Evolutionary conservation across 2,329 filamentous ascomycete genomes (phyloP).

Genomic region (Colletotrichum sidae): DNA sequence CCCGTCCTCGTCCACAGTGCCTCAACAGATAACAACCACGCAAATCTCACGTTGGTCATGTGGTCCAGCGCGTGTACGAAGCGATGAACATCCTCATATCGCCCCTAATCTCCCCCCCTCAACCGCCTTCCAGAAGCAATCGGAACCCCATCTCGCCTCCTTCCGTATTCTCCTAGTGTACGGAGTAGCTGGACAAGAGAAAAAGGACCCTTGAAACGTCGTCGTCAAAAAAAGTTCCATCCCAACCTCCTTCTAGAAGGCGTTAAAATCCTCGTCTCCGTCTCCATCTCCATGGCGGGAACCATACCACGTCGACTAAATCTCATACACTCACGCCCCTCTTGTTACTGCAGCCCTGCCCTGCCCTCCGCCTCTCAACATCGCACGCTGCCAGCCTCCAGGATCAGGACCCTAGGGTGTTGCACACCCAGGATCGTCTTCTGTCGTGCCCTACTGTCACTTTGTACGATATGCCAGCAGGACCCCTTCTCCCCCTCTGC

Average conservation of each 20-base stretch:
- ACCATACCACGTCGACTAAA: not conserved
- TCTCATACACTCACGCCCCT: not conserved
- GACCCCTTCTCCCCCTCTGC: too few relatives aligned
- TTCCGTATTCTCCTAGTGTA: too few relatives aligned
- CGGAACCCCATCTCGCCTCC: too few relatives aligned
- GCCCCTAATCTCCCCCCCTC: too few relatives aligned
- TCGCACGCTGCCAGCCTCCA: not conserved
- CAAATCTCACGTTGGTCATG: too few relatives aligned
- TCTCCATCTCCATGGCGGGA: not conserved
- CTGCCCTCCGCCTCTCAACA: not conserved
- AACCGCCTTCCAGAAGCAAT: slow-evolving; percentile 9
- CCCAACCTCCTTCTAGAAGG: slow-evolving; percentile 16
- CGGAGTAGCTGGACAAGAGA: not conserved
- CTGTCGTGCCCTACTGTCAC: too few relatives aligned
- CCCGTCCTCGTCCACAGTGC: too few relatives aligned
- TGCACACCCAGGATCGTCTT: too few relatives aligned
- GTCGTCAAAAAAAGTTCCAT: not conserved
- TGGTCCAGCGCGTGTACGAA: too few relatives aligned
- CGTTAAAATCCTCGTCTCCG: not conserved
- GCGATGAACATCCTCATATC: too few relatives aligned
- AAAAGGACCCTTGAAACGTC: not conserved
- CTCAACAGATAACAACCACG: too few relatives aligned
- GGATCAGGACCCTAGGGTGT: slow-evolving; percentile 3
- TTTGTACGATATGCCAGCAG: too few relatives aligned
- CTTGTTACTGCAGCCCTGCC: not conserved